Conservation (phyloP, 2,329 filamentous ascomycete species). For the Mycosphaerella sp. region DNA sequence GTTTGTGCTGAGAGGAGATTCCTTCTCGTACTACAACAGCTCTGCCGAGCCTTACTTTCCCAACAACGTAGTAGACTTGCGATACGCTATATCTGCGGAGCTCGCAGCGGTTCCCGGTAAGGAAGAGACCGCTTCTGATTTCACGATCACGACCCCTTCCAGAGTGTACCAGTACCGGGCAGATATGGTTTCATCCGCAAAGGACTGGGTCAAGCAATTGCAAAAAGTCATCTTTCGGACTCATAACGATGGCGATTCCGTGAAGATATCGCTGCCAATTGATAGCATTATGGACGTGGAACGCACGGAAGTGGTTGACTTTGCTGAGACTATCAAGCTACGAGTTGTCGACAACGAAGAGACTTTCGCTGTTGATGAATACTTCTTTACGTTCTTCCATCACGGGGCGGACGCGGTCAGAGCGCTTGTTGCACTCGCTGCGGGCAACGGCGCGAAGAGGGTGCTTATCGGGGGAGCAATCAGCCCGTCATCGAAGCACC, state of each 20-base stretch:
- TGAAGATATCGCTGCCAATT: slow-evolving; percentile 89
- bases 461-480: slow-evolving; percentile 9
- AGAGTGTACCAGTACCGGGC: slow-evolving; percentile 82
- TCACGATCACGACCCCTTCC: slow-evolving; percentile 74
- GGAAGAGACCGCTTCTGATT: slow-evolving; percentile 58
- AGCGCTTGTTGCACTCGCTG: slow-evolving; percentile 66
- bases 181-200: slow-evolving; percentile 79
- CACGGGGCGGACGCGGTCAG: slow-evolving; percentile 59
- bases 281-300: slow-evolving; percentile 88
- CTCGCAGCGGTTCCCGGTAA: slow-evolving; percentile 48
- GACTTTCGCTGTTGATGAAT: slow-evolving; percentile 94
- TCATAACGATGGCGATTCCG: slow-evolving; percentile 92
- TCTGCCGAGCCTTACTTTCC: slow-evolving; percentile 86
- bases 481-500: slow-evolving; percentile 6
- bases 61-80: slow-evolving; percentile 81
- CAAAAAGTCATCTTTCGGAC: slow-evolving; percentile 94
- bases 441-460: slow-evolving; percentile 49
- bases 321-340: slow-evolving; percentile 90
- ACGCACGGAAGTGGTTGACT: slow-evolving; percentile 81
- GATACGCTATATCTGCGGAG: slow-evolving; percentile 83
- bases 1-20: slow-evolving; percentile 88
- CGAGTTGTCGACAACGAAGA: slow-evolving; percentile 90
- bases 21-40: slow-evolving; percentile 81
- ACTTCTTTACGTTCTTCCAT: slow-evolving; percentile 94
- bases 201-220: slow-evolving; percentile 92